Evolutionary conservation across 2,329 filamentous ascomycete species (phyloP).

Genomic region (Cadophora gregata): DNA sequence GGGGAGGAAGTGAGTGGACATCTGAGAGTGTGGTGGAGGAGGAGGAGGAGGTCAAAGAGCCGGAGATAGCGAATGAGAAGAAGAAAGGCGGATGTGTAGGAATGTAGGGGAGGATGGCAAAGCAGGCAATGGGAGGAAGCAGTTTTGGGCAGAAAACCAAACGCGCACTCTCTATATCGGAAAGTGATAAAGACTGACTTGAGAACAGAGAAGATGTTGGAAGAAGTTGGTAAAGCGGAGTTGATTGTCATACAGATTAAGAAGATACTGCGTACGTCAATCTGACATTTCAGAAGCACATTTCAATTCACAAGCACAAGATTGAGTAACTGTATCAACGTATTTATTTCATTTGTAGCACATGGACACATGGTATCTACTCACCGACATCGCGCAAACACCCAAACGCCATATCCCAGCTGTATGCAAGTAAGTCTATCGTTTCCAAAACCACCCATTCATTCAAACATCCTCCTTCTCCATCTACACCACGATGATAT

Average conservation of each 20-base stretch:
- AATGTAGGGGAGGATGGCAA: neutral
- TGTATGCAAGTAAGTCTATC: neutral
- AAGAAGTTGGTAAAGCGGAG: no score
- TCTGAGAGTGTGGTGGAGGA: neutral
- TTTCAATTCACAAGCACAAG: neutral
- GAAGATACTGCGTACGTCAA: neutral
- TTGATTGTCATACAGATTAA: no score
- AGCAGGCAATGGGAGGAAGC: neutral
- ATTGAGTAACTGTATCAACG: neutral
- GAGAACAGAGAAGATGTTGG: no score
- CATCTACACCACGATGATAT: constrained; percentile 66
- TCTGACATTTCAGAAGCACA: neutral
- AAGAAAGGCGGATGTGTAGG: neutral
- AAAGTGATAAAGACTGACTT: no score
- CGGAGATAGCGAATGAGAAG: neutral
- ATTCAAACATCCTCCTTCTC: neutral
- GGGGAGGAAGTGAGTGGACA: no score
- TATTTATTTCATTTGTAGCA: neutral
- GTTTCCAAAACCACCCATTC: neutral
- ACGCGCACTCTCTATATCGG: no score
- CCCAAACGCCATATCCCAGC: constrained; percentile 4
- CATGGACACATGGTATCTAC: constrained; percentile 15
- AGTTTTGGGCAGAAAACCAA: no score
- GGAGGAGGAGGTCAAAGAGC: neutral
- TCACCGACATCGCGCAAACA: neutral